phyloP scores from a whole-genome alignment of 2,329 filamentous ascomycete genomes.

The Beauveria brongniartii region DNA sequence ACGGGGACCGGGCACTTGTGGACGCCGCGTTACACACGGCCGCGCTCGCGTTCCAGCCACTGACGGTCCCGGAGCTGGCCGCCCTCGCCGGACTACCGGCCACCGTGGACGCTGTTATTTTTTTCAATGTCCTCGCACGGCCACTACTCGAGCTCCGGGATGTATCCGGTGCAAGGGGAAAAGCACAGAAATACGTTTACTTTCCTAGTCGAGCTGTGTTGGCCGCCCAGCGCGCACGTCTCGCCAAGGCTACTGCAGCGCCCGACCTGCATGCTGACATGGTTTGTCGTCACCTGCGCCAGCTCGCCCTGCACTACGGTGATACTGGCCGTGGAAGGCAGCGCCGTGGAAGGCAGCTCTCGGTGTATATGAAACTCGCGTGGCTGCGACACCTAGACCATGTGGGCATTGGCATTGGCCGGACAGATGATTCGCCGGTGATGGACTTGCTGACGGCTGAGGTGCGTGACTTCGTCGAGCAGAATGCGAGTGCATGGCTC shows the following conservation, averaged over 20 bases:
- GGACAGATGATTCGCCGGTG: not conserved
- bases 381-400: not conserved
- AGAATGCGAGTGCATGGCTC: not conserved
- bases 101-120: not conserved
- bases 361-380: not conserved
- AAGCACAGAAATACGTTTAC: not conserved
- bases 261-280: not conserved
- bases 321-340: not conserved
- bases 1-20: not conserved
- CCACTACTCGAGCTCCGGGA: not conserved
- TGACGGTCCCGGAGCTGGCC: not conserved
- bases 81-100: not conserved
- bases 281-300: not conserved
- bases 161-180: not conserved
- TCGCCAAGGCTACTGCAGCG: not conserved
- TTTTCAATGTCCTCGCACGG: not conserved
- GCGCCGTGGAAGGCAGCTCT: not conserved
- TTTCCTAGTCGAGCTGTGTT: not conserved
- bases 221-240: not conserved
- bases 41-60: not conserved
- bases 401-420: not conserved
- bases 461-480: not conserved
- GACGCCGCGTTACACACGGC: not conserved
- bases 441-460: not conserved
- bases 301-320: not conserved